Percentiles rank a stretch among this genome's conserved stretches.
Conservation (phyloP, 1,139 yeast genomes). For the Kodamaea arcana region DNA sequence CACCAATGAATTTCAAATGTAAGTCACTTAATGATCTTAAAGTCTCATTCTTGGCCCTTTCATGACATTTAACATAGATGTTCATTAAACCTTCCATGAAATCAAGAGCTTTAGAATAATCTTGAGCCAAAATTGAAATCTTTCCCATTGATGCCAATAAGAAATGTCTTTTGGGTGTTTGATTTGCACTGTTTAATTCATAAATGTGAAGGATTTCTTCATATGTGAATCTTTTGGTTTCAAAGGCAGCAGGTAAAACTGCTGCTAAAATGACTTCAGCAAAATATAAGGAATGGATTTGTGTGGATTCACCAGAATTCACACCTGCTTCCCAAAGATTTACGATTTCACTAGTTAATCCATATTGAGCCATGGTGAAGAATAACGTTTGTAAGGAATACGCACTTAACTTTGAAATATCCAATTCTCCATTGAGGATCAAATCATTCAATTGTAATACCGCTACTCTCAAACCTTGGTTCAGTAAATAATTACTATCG, state of each 20-base stretch:
- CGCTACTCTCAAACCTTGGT: conserved; percentile 29
- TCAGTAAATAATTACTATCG: conserved; percentile 24
- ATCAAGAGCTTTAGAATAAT: conserved; percentile 39
- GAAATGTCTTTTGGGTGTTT: conserved; percentile 18
- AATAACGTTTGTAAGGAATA: conserved; percentile 18
- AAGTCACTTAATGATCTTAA: conserved; percentile 46
- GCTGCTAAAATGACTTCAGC: conserved; percentile 64
- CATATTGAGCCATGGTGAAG: conserved; percentile 36
- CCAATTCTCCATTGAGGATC: conserved; percentile 13
- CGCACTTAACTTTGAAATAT: conserved; percentile 5
- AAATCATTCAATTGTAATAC: conserved; percentile 32
- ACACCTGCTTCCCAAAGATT: conserved; percentile 45
- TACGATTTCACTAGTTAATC: conserved; percentile 31
- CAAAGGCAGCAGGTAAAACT: conserved; percentile 64
- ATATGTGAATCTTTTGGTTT: conserved; percentile 57
- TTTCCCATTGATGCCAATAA: conserved; percentile 38
- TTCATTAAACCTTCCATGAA: conserved; percentile 35
- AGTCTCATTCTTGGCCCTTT: conserved; percentile 14
- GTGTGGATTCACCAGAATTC: conserved; percentile 26
- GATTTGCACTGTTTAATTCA: conserved; percentile 30
- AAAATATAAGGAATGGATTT: conserved; percentile 18
- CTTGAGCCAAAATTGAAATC: conserved; percentile 38
- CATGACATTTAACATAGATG: conserved; percentile 20
- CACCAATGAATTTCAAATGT: conserved; percentile 78
- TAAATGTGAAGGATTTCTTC: conserved; percentile 46